A percentile compares a stretch with the other conserved stretches of the same genome.
Conservation (phyloP, 768 basidiomycete species). For the Lactarius sp. region DNA sequence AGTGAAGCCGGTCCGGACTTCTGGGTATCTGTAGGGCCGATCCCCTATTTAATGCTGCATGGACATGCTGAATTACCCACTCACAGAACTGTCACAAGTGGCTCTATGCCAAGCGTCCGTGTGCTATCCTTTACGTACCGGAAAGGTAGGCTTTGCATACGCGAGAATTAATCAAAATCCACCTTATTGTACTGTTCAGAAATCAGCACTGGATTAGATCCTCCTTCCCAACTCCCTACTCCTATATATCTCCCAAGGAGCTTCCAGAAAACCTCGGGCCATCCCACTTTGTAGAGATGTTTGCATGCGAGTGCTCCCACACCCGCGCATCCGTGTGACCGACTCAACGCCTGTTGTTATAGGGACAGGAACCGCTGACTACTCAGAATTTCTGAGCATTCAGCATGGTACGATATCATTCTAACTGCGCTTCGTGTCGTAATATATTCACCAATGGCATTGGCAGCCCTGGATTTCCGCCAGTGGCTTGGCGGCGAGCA, state of each 20-base stretch:
- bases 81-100: conserved; percentile 81
- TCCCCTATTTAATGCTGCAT: not conserved
- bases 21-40: conserved; percentile 59
- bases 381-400: conserved; percentile 49
- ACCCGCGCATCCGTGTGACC: not conserved
- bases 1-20: conserved; percentile 60
- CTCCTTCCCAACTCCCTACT: conserved; percentile 50
- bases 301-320: conserved; percentile 41
- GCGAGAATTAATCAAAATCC: not conserved
- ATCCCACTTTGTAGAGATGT: conserved; percentile 45
- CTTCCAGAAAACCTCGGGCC: conserved; percentile 30
- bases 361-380: conserved; percentile 68
- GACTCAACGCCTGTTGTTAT: not conserved
- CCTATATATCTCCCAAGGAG: conserved; percentile 47
- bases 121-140: conserved; percentile 71
- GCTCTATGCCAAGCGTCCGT: conserved; percentile 65
- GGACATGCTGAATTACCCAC: not conserved
- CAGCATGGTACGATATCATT: conserved; percentile 39
- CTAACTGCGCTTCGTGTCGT: not conserved
- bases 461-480: conserved; percentile 65
- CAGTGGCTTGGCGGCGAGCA: conserved; percentile 70
- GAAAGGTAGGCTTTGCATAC: conserved; percentile 38
- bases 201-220: conserved; percentile 61
- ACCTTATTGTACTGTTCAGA: conserved; percentile 33
- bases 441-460: not conserved